Base-by-base conservation (phyloP, 129 eudicot species). In the sunflower (Helianthus annuus) region DNA sequence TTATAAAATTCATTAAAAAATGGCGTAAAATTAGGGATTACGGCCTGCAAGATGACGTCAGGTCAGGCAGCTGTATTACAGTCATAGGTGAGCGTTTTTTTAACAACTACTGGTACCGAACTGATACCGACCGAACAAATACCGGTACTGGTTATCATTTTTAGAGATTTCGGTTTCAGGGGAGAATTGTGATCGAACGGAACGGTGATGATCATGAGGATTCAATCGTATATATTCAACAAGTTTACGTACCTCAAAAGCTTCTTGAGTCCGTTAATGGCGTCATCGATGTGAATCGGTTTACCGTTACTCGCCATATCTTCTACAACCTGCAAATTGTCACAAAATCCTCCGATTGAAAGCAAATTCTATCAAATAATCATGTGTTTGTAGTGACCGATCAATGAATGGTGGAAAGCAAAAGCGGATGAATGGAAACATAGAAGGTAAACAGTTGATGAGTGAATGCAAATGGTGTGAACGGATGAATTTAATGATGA, bases 201-300 rank as follows among this genome's bases (percentile, higher is more conserved):
- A 71, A 71, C 57, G 61, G 27, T 49, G 39, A 42, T 70, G 49
- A 59, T 48, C 10, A 68, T 56, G 40, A 69, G 27, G 34, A 45
- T 2, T 73, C 64, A 32, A 11, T 32, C 44, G 7, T 29, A 42
- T 44, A 75, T 24, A n/a, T n/a, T 24, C 48, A 74, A 69, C 34
- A 51, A 8, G 34, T 16, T 49, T 19, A 4, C 14, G 7, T 59
- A 93, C 98, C 97, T 89, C 29, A 93, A 86, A 74, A 93, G 98
- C 89, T 89, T 93, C 78, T 83, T 72, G 44, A 93, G 71, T 67
- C 87, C 90, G 56, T 84, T 83, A 80, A 93, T 93, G 87, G 97
- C 98, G 80, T 89, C 97, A 76, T 93, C 98, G 56, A 68, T 32
- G 39, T 55, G 77, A 64, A 70, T 73, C 82, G 44, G 66, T 5